phyloP scores from a whole-genome alignment of 495 filamentous ascomycete species.

The Penicillium soppii region DNA sequence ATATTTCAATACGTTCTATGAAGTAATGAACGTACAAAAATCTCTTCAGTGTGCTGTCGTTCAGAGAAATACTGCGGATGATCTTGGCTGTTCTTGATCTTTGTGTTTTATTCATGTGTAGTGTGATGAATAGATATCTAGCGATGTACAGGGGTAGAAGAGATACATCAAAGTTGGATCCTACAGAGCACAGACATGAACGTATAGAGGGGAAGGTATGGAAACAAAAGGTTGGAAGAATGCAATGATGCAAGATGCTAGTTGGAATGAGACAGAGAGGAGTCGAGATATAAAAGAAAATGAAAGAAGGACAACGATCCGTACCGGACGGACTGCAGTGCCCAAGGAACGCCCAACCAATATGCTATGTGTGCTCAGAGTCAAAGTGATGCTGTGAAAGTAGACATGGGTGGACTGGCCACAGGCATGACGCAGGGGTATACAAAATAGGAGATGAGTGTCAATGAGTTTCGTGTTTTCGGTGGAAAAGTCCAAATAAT shows the following conservation, averaged over 20 bases:
- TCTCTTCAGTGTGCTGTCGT: no score
- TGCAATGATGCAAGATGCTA: constrained; percentile 4
- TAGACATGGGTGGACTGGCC: constrained; percentile 5
- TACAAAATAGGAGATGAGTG: constrained; percentile 4
- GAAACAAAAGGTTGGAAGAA: background rate
- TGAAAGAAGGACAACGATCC: background rate
- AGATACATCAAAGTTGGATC: background rate
- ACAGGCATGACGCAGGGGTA: constrained; percentile 10
- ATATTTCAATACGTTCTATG: no score
- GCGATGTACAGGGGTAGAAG: background rate
- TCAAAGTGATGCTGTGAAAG: constrained; percentile 8
- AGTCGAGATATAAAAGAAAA: background rate
- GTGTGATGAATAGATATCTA: background rate
- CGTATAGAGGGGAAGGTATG: background rate
- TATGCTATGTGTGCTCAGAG: constrained; percentile 12
- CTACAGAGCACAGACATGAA: background rate
- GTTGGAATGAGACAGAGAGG: background rate
- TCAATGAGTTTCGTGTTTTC: constrained; percentile 19
- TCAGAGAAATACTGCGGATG: no score
- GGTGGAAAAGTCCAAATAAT: constrained; percentile 25
- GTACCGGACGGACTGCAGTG: constrained; percentile 15
- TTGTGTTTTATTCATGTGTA: constrained; percentile 4
- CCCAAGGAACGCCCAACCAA: constrained; percentile 12
- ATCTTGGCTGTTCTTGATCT: no score
- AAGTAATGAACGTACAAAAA: no score